Base-by-base conservation (phyloP, 2,329 filamentous ascomycete species). In the Colletotrichum kahawae region DNA sequence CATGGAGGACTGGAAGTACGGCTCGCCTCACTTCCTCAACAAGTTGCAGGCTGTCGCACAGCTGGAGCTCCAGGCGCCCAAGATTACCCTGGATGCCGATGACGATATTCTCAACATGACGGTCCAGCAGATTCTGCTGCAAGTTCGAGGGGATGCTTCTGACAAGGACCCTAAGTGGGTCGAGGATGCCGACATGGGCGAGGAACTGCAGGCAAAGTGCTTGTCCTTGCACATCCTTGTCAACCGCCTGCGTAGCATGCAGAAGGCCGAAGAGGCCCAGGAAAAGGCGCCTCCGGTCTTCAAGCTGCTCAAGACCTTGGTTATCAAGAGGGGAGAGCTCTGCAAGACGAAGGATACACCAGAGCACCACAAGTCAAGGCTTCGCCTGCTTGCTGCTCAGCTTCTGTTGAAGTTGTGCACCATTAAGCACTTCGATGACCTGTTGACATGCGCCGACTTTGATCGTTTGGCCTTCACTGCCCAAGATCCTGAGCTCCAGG, bases 201-300 rank as follows among this genome's bases (percentile, higher is more conserved):
- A 96, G 67, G 95, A 98, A 80, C 93, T 95, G 18, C 90, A 93
- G 75, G 93, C 95, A 24, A 98, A 98, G 84, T 91, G 92, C 71
- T 93, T 95, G 87, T 94, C 96, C 2, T 86, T 98, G 63, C 96
- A 94, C 82, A 93, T 95, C 18, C 88, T 98, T 31, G 95, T 97
- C 74, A 98, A 98, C 82, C 92, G 94, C 69, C 89, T 98, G 21
- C 92, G 96, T 51, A 93, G 83, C 75, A 90, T 82, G 82, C 84
- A 88, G 59, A 88, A 91, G 62, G 80, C 84, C 18, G 84, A 88
- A 6, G 87, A 88, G 75, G 88, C 89, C 16, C 89, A 93, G 78
- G 88, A 90, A 43, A 87, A 91, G 73, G 92, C 93, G 2, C 89
- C 89, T 73, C 91, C 93, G 8, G 92, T 98, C 1, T 95, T 95